Base-by-base conservation (phyloP, 192 early-diverging fungal genomes). In the Pilobolus umbonatus region DNA sequence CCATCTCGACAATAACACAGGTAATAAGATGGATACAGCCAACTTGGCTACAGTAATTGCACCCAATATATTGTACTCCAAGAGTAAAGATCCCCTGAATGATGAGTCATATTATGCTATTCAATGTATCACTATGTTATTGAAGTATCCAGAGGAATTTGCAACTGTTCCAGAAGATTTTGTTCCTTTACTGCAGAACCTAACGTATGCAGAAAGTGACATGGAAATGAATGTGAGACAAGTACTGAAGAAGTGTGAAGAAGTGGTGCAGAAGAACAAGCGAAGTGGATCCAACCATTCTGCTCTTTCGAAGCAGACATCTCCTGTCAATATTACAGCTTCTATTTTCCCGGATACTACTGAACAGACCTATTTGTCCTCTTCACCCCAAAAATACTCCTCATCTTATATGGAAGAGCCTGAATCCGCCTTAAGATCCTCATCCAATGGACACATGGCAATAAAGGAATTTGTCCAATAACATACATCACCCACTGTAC, bases 21-120 rank as follows among this genome's bases (percentile, higher is more conserved):
- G 92, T 12, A 95, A 88, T 61, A 92, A 91, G 69, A 99, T 99
- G 96, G 87, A 93, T 65, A 62, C 90, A 5, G 77, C 79, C 34
- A 99, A 97, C 60, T 61, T 99, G 57, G 90, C 95, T 1, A 99
- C 92, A 0, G 90, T 99, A 3, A 88, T 99, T 45, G 86, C 93
- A 10, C 96, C 96, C 44, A 98, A 95, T 60, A 87, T 99, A 22
- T 73, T 97, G 19, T 95, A 92, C 57, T 83, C 89, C 3, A 90
- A 91, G 65, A 80, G 83, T 49, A 90, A 91, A 68, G 94, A 93
- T 63, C 84, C 89, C 2, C 72, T 75, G 28, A 84, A 88, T 24
- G 85, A 86, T 45, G 84, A 90, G 35, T 86, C 85, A 47, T 85
- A 82, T 53, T 71, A 75, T 10, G 85, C 84, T 4, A 87, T 85